Conservation (phyloP, 208 protist species). For the Trypanosoma melophagium region DNA sequence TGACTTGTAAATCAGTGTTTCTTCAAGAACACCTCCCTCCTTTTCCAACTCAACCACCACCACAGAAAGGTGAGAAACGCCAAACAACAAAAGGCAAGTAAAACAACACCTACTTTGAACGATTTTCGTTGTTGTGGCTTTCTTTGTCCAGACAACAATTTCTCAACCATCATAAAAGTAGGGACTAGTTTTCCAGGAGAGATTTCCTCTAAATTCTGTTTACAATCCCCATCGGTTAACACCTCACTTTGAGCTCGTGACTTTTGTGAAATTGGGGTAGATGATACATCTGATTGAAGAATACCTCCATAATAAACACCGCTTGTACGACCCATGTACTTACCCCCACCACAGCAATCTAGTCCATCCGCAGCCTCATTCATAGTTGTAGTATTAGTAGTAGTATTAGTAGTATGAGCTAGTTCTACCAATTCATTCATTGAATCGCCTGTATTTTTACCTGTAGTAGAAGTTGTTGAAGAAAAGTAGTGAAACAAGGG, state of each 20-base stretch:
- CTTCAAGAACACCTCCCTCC: too few species aligned
- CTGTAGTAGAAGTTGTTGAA: neutral
- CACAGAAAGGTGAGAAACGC: neutral
- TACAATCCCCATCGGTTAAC: neutral
- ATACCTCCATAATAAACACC: conserved; percentile 58
- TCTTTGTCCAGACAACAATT: neutral
- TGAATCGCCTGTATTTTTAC: neutral
- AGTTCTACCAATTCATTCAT: neutral
- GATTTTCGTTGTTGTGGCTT: neutral
- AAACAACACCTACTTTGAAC: neutral
- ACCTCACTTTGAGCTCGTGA: neutral
- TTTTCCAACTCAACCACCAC: neutral
- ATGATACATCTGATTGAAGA: conserved; percentile 9
- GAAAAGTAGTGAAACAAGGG: conserved; percentile 15
- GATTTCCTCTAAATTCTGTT: neutral
- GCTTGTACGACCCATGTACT: conserved; percentile 48
- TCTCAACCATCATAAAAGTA: neutral
- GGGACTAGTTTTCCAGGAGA: neutral
- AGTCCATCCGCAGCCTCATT: neutral
- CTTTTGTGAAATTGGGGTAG: too few species aligned
- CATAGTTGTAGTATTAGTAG: too few species aligned
- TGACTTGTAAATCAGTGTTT: neutral
- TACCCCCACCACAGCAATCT: conserved; percentile 22
- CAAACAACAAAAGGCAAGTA: neutral
- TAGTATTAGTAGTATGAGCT: too few species aligned